Evolutionary conservation across 306 rosid genomes (phyloP), one percentile per base, ranked within the genome.

Genomic region (Vigna reflexopilosa): DNA sequence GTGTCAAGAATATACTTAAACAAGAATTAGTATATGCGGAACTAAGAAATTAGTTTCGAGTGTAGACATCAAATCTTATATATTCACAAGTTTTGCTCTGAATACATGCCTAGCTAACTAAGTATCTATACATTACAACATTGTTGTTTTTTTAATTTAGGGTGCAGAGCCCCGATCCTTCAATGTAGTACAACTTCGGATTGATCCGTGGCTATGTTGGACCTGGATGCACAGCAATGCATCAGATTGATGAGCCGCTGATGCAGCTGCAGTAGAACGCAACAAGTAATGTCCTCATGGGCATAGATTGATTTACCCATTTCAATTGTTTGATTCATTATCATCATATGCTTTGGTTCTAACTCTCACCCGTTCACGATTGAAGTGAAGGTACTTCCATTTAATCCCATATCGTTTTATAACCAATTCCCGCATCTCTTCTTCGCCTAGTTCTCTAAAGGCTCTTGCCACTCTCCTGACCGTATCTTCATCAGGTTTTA

Each of bases 401-500:
- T 88, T 89, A 67, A 89, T 77, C 40, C 89, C 89, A 57, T 91
- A 87, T 84, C 87, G 89, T 81, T 82, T 89, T 40, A 87, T 75
- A 61, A 91, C 81, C 79, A 89, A 76, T 66, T 84, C 81, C 62
- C 68, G 74, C 76, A 91, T 91, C 78, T 91, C 96, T 81, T 91
- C 96, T 77, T 91, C 91, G 55, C 91, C 90, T 2, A 91, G 72
- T 72, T 77, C 62, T 76, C 79, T 72, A 62, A 95, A 93, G 50
- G 96, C 90, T 51, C 74, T 67, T 14, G 90, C 83, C 48, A 95
- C 93, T 85, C 92, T 81, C 85, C 84, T 65, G 36, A 95, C 91
- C 9, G 98, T 91, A 76, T 93, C 99, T 85, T 93, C 93, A 69
- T 95, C 98, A 9, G 98, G 96, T 80, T 77, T 95, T 72, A 93